Evolutionary conservation across 805 yeast species (phyloP).

Genomic region (Saccharomycopsis synnaedendra): DNA sequence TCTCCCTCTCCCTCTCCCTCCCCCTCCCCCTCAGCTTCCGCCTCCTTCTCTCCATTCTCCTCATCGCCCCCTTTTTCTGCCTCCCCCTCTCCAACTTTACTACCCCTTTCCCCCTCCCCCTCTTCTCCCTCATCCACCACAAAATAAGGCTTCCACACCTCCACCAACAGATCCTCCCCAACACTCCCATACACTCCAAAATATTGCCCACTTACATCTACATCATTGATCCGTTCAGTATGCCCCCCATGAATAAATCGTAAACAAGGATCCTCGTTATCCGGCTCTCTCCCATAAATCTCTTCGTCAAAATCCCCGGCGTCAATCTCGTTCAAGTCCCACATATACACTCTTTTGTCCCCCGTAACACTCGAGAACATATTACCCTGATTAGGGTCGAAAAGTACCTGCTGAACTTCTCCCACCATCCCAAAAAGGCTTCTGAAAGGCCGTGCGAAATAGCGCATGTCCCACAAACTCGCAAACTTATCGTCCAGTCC

Average conservation of each 20-base stretch:
- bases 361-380: conserved; percentile 46
- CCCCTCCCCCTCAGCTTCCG: not conserved
- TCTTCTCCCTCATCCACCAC: conserved; percentile 27
- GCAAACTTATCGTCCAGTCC: conserved; percentile 73
- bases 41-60: conserved; percentile 3
- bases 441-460: conserved; percentile 45
- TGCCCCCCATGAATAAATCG: conserved; percentile 83
- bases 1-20: conserved; percentile 14
- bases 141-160: conserved; percentile 50
- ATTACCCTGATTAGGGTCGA: conserved; percentile 38
- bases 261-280: conserved; percentile 66
- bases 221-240: conserved; percentile 53
- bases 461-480: conserved; percentile 65
- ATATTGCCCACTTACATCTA: conserved; percentile 54
- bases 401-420: conserved; percentile 43
- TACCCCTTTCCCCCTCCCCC: conserved; percentile 13
- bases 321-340: conserved; percentile 59
- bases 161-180: conserved; percentile 60
- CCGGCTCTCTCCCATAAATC: conserved; percentile 38
- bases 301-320: conserved; percentile 44
- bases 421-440: conserved; percentile 56
- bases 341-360: conserved; percentile 60
- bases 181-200: conserved; percentile 51
- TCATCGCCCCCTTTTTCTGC: conserved; percentile 11
- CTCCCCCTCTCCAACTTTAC: not conserved